A percentile compares a stretch with the other conserved stretches of the same genome.
These are phyloP conservation scores for Condylostoma magnum DNA, from an alignment of 169 alveolate species.

Conservation along the genomic window DNA sequence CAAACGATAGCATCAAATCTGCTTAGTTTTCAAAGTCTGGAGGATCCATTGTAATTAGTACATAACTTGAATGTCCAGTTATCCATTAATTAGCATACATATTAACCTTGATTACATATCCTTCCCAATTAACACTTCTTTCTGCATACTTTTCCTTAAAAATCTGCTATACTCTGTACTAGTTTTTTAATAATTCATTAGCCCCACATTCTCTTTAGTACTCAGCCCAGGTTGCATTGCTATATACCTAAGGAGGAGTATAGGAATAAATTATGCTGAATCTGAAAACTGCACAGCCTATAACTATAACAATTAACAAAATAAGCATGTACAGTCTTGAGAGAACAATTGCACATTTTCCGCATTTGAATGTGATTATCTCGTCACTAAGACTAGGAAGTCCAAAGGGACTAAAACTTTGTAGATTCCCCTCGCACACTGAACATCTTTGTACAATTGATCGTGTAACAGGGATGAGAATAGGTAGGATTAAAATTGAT, in stretches of 20 bases:
- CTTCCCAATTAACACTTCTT: conserved; percentile 24
- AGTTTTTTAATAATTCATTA: conserved; percentile 9
- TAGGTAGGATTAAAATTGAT: conserved; percentile 20
- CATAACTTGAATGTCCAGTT: conserved; percentile 19
- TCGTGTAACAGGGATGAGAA: background rate
- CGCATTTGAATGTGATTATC: conserved; percentile 9
- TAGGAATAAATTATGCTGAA: too few relatives aligned
- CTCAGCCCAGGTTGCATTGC: conserved; percentile 17
- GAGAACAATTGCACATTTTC: conserved; percentile 24
- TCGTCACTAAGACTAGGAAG: conserved; percentile 5
- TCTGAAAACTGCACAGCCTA: background rate
- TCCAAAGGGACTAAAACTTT: conserved; percentile 6
- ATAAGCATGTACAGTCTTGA: conserved; percentile 10
- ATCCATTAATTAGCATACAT: background rate
- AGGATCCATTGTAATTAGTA: conserved; percentile 24
- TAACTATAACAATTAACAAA: background rate
- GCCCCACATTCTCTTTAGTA: conserved; percentile 23
- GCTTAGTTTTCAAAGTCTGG: conserved; percentile 24
- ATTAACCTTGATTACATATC: conserved; percentile 19
- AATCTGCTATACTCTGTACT: background rate
- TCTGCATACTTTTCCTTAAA: conserved; percentile 6
- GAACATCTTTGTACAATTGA: conserved; percentile 14
- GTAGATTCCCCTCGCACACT: background rate
- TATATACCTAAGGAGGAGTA: background rate
- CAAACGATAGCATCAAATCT: conserved; percentile 29